Evolutionary conservation across 352 stramenopile genomes (phyloP).

Genomic region (Phytophthora vignae): DNA sequence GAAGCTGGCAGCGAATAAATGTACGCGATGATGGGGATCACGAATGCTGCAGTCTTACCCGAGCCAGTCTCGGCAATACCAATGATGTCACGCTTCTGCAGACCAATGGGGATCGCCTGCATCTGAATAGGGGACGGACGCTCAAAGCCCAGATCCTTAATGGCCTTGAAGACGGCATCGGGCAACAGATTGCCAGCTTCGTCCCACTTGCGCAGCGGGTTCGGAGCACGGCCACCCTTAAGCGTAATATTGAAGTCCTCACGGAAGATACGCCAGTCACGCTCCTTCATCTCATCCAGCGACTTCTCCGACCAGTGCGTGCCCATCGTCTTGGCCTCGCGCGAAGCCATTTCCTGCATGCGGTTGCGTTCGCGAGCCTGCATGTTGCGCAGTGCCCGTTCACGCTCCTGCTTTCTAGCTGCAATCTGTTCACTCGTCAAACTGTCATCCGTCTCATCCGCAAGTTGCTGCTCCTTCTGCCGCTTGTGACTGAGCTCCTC

Average conservation of each 20-base stretch:
- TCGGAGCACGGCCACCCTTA: slow-evolving; percentile 86
- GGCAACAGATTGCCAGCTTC: slow-evolving; percentile 73
- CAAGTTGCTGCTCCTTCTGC: slow-evolving; percentile 79
- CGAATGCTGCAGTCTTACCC: slow-evolving; percentile 99
- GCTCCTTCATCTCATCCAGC: slow-evolving; percentile 94
- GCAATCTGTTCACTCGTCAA: slow-evolving; percentile 72
- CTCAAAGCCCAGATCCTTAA: slow-evolving; percentile 94
- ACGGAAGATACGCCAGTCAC: slow-evolving; percentile 99
- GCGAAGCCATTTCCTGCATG: slow-evolving; percentile 73
- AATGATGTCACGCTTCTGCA: slow-evolving; percentile 98
- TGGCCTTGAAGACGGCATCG: slow-evolving; percentile 86
- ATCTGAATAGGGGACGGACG: slow-evolving; percentile 99
- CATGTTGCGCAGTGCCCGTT: slow-evolving; percentile 76
- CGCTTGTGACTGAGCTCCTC: slow-evolving; percentile 88
- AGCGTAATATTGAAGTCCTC: slow-evolving; percentile 99
- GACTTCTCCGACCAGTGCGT: slow-evolving; percentile 95
- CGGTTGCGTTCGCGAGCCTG: slow-evolving; percentile 66
- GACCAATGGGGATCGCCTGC: slow-evolving; percentile 97
- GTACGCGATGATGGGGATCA: slow-evolving; percentile 97
- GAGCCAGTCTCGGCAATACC: slow-evolving; percentile 99
- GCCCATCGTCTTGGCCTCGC: slow-evolving; percentile 76
- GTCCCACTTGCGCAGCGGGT: slow-evolving; percentile 94
- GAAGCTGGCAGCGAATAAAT: slow-evolving; percentile 91
- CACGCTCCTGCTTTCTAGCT: slow-evolving; percentile 71
- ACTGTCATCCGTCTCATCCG: slow-evolving; percentile 67